Evolutionary conservation across 2,329 filamentous ascomycete genomes (phyloP).

Genomic region (Xylariaceae sp.): DNA sequence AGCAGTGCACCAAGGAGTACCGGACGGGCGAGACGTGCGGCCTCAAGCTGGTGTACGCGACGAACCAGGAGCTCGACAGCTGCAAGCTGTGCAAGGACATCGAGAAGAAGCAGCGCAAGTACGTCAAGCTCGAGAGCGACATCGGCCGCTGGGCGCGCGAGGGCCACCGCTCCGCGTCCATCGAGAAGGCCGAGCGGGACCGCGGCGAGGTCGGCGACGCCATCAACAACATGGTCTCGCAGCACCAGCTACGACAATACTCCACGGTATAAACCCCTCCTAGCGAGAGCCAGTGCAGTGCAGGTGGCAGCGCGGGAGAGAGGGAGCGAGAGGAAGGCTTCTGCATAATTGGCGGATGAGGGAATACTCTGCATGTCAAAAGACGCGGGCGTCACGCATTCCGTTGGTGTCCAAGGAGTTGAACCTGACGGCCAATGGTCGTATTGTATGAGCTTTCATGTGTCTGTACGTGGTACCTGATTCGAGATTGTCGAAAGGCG

Average conservation of each 20-base stretch:
- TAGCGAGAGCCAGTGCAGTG: too few species aligned
- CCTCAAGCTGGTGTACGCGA: constrained; percentile 79
- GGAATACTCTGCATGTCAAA: too few species aligned
- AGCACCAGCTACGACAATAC: constrained; percentile 32
- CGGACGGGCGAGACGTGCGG: constrained; percentile 95
- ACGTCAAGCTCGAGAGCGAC: constrained; percentile 66
- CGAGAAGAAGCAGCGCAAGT: constrained; percentile 72
- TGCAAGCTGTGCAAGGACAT: constrained; percentile 88
- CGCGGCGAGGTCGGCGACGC: constrained; percentile 59
- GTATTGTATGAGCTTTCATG: too few species aligned
- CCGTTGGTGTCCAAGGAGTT: too few species aligned
- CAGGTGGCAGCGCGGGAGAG: too few species aligned
- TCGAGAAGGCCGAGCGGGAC: constrained; percentile 63
- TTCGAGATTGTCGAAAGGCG: too few species aligned
- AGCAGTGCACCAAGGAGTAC: constrained; percentile 92
- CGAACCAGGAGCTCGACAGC: constrained; percentile 52
- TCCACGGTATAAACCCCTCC: constrained; percentile 32
- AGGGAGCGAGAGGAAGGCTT: too few species aligned
- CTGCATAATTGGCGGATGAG: too few species aligned
- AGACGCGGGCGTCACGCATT: too few species aligned
- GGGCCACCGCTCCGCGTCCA: constrained; percentile 64
- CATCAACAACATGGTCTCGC: constrained; percentile 38
- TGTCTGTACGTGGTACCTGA: too few species aligned
- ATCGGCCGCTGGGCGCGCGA: constrained; percentile 71
- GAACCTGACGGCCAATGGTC: too few species aligned